Evolutionary conservation across 179 eudicot genomes (phyloP).

Genomic region (Actinidia arguta): DNA sequence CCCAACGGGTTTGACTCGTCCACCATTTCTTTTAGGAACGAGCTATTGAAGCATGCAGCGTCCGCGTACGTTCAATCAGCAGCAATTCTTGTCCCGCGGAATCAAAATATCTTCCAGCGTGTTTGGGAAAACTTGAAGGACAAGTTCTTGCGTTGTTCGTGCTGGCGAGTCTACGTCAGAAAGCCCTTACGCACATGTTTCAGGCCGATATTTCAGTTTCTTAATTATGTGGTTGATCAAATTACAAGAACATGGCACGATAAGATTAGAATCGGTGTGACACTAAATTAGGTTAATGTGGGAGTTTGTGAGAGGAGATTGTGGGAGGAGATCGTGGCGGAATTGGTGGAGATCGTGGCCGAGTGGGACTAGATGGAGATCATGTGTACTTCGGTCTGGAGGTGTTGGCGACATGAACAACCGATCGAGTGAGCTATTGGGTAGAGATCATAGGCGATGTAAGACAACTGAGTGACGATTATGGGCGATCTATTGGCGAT

Average conservation of each 20-base stretch:
- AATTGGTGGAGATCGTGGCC: too few relatives aligned
- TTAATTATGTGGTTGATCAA: background rate
- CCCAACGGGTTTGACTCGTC: slow-evolving; percentile 23
- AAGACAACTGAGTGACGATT: too few relatives aligned
- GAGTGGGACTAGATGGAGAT: too few relatives aligned
- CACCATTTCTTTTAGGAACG: slow-evolving; percentile 38
- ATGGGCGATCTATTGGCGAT: too few relatives aligned
- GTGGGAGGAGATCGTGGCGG: too few relatives aligned
- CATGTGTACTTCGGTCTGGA: too few relatives aligned
- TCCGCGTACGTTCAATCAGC: slow-evolving; percentile 45
- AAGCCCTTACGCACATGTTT: slow-evolving; percentile 23
- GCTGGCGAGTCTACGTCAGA: slow-evolving; percentile 17
- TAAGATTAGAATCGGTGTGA: too few relatives aligned
- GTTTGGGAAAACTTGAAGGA: slow-evolving; percentile 23
- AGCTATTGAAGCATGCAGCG: slow-evolving; percentile 49
- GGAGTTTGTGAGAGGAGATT: too few relatives aligned
- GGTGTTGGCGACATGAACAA: too few relatives aligned
- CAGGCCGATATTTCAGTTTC: slow-evolving; percentile 8
- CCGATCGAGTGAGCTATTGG: too few relatives aligned
- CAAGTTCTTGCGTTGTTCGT: slow-evolving; percentile 1
- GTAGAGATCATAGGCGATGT: too few relatives aligned
- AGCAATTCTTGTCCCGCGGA: slow-evolving; percentile 14
- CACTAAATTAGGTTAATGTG: too few relatives aligned
- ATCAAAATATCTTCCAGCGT: slow-evolving; percentile 25
- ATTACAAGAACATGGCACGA: slow-evolving; percentile 1